Evolutionary conservation across 2,329 filamentous ascomycete genomes (phyloP), one percentile per base, ranked within the genome.

Genomic region (Phialophora macrospora): DNA sequence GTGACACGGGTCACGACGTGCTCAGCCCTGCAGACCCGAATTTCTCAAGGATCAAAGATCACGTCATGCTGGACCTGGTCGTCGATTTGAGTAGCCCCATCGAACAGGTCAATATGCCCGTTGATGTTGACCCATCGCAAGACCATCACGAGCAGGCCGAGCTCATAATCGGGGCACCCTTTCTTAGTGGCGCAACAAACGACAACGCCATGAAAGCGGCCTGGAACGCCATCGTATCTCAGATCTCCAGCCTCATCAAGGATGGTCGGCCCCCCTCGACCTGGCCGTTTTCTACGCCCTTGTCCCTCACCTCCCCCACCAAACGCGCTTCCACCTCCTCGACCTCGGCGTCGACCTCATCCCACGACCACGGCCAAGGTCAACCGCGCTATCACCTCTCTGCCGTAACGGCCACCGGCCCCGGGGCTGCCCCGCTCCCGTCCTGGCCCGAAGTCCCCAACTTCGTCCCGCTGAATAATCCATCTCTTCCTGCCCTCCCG

Each of bases 21-120:
- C 72, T 83, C 38, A 80, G 80, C 73, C 78, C 80, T 4, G 86
- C 87, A 24, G 94, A 97, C 77, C 91, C 93, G 14, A 89, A 93
- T 64, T 97, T 97, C 76, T 90, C 88, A 9, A 86, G 91, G 30
- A 83, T 93, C 28, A 87, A 90, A 55, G 91, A 97, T 73, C 78
- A 86, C 3, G 83, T 90, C 63, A 84, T 88, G 68, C 81, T 96
- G 58, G 91, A 96, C 71, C 77, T 97, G 48, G 83, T 93, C 65
- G 77, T 95, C 60, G 88, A 91, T 71, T 73, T 82, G 72, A 73
- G 76, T 62, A 41, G 20, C 22, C 48, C 67, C 17, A 34, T 63
- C 38, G 51, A 61, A 49, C 7, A 70, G n/a, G 26, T 59, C 2
- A 34, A 64, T 7, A 20, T 55, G 7, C n/a, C 32, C 6, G n/a